Evolutionary conservation across 352 stramenopile species (phyloP).

Genomic region (Globisporangium solare): DNA sequence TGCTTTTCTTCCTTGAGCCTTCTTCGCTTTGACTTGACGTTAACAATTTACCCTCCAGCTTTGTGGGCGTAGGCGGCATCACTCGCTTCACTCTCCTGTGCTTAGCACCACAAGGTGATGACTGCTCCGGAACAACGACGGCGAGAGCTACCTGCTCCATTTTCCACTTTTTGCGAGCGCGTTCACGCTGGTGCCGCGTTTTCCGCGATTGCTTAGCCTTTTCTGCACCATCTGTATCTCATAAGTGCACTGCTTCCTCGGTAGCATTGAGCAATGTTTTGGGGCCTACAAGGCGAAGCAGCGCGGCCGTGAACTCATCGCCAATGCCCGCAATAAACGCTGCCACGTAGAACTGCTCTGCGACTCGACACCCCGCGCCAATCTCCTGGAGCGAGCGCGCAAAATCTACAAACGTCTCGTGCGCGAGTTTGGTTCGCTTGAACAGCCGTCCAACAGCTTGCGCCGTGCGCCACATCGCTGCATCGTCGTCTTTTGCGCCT

Average conservation of each 20-base stretch:
- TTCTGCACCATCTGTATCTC: slow-evolving; percentile 5
- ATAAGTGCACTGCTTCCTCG: slow-evolving; percentile 8
- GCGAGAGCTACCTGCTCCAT: background rate
- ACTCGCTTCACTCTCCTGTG: background rate
- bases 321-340: slow-evolving; percentile 10
- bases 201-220: background rate
- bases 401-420: slow-evolving; percentile 12
- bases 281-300: slow-evolving; percentile 8
- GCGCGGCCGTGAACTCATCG: slow-evolving; percentile 13
- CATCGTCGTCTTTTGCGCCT: background rate
- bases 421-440: slow-evolving; percentile 7
- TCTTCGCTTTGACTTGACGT: background rate
- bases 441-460: slow-evolving; percentile 9
- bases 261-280: slow-evolving; percentile 4
- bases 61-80: background rate
- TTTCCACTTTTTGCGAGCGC: background rate
- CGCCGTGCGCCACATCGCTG: slow-evolving; percentile 3
- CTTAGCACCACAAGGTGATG: background rate
- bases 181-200: slow-evolving; percentile 1
- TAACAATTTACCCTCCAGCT: background rate
- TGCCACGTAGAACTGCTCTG: slow-evolving; percentile 9
- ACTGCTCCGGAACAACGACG: background rate
- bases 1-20: slow-evolving; percentile 6
- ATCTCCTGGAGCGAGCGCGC: background rate
- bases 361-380: background rate